Percentiles rank a stretch among this genome's conserved stretches.
These are phyloP conservation scores for Ophiostoma sp. DNA, from an alignment of 2,329 filamentous ascomycete genomes.

Conservation along the genomic window DNA sequence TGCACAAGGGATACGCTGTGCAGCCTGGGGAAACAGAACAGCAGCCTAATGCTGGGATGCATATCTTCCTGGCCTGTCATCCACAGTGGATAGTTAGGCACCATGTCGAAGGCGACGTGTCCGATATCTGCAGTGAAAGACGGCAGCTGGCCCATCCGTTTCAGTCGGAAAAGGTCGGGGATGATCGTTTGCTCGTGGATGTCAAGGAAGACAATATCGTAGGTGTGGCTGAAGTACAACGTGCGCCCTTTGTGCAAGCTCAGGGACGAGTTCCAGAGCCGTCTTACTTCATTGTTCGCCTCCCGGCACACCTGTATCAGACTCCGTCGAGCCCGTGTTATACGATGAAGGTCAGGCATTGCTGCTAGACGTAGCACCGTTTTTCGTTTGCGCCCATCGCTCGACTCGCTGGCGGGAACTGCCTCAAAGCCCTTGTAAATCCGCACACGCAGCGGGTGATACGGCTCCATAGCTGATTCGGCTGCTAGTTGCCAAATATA, in stretches of 20 bases:
- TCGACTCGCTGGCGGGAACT: not conserved
- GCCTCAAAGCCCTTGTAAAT: constrained; percentile 24
- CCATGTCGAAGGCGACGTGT: constrained; percentile 27
- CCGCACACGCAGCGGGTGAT: constrained; percentile 26
- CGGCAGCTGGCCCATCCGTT: not conserved
- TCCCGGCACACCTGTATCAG: constrained; percentile 24
- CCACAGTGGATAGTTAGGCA: constrained; percentile 25
- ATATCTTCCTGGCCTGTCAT: constrained; percentile 20
- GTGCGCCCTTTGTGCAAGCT: constrained; percentile 14
- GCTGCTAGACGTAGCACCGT: constrained; percentile 21
- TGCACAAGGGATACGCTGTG: constrained; percentile 26
- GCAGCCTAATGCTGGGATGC: constrained; percentile 22
- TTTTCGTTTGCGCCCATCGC: constrained; percentile 9
- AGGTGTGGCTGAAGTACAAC: constrained; percentile 21
- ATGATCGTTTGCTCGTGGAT: constrained; percentile 22
- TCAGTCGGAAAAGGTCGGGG: constrained; percentile 19
- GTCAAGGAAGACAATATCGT: constrained; percentile 25
- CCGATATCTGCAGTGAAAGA: constrained; percentile 21
- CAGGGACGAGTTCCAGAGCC: constrained; percentile 17
- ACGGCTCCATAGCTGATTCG: constrained; percentile 11
- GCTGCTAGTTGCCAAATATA: constrained; percentile 22
- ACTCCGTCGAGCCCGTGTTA: constrained; percentile 18
- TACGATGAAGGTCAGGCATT: constrained; percentile 23
- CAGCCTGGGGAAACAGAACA: constrained; percentile 25
- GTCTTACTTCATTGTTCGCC: constrained; percentile 21